Evolutionary conservation across 2,329 filamentous ascomycete genomes (phyloP).

Genomic region (Apiospora kogelbergensis): DNA sequence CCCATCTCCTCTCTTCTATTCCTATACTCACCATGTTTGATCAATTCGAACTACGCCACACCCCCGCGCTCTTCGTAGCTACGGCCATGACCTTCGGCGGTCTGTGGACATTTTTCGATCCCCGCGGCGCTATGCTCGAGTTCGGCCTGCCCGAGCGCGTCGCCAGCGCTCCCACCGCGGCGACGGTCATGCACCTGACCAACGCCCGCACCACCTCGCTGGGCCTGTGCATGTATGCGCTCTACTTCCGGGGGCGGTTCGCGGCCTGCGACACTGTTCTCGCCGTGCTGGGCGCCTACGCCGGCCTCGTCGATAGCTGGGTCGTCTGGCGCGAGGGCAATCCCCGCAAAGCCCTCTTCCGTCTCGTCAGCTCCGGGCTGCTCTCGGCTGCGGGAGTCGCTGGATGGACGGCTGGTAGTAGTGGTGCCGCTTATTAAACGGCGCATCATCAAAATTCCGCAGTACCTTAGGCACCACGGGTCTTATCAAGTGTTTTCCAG

Average conservation of each 20-base stretch:
- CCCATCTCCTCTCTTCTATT: too few relatives aligned
- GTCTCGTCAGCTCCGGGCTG: not conserved
- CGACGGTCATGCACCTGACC: constrained; percentile 22
- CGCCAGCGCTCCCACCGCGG: constrained; percentile 19
- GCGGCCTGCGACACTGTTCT: constrained; percentile 23
- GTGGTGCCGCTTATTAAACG: too few relatives aligned
- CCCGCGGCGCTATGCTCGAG: constrained; percentile 23
- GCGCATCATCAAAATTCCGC: too few relatives aligned
- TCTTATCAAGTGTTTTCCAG: too few relatives aligned
- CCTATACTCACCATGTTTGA: constrained; percentile 14
- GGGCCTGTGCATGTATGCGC: constrained; percentile 21
- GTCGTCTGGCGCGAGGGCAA: constrained; percentile 26
- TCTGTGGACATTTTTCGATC: constrained; percentile 23
- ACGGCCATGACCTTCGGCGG: constrained; percentile 27
- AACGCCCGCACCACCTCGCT: constrained; percentile 24
- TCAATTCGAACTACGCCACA: constrained; percentile 15
- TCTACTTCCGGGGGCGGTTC: constrained; percentile 22
- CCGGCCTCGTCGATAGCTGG: constrained; percentile 26
- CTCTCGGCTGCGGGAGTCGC: not conserved
- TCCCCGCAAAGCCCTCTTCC: not conserved
- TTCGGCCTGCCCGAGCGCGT: constrained; percentile 26
- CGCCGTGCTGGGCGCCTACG: constrained; percentile 24
- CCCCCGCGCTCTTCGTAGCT: constrained; percentile 16
- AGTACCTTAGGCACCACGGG: too few relatives aligned
- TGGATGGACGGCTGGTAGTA: not conserved